These are phyloP conservation scores for Knufia fluminis DNA, from an alignment of 2,329 filamentous ascomycete species.

Conservation along the genomic window DNA sequence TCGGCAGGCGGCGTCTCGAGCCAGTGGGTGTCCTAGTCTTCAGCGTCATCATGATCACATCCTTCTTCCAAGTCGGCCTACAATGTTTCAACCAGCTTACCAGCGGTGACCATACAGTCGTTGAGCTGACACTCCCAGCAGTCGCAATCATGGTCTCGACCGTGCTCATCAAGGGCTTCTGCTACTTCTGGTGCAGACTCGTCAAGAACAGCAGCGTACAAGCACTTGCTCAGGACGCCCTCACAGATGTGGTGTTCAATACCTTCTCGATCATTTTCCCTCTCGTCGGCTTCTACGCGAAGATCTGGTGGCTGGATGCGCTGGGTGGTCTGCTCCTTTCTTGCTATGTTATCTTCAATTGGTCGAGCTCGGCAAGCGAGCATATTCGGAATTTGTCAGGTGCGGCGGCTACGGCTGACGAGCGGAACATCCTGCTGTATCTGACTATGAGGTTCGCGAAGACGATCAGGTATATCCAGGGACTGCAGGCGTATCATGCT, in stretches of 20 bases:
- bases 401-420: constrained; percentile 67
- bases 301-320: constrained; percentile 76
- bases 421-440: constrained; percentile 78
- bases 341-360: constrained; percentile 68
- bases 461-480: constrained; percentile 76
- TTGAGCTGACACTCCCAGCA: constrained; percentile 63
- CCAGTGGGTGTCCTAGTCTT: constrained; percentile 74
- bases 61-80: constrained; percentile 68
- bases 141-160: constrained; percentile 73
- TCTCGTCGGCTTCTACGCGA: constrained; percentile 65
- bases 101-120: constrained; percentile 53
- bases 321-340: constrained; percentile 72
- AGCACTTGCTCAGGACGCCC: constrained; percentile 60
- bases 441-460: constrained; percentile 89
- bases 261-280: constrained; percentile 81
- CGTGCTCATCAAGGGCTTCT: constrained; percentile 69
- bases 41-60: constrained; percentile 77
- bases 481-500: constrained; percentile 73
- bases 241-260: constrained; percentile 83
- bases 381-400: constrained; percentile 76
- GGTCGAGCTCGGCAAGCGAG: constrained; percentile 61
- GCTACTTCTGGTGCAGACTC: constrained; percentile 80
- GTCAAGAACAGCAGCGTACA: constrained; percentile 81
- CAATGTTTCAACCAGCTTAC: constrained; percentile 59
- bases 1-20: constrained; percentile 67